Evolutionary conservation across 169 alveolate species (phyloP).

Genomic region (Cryptosporidium bovis): DNA sequence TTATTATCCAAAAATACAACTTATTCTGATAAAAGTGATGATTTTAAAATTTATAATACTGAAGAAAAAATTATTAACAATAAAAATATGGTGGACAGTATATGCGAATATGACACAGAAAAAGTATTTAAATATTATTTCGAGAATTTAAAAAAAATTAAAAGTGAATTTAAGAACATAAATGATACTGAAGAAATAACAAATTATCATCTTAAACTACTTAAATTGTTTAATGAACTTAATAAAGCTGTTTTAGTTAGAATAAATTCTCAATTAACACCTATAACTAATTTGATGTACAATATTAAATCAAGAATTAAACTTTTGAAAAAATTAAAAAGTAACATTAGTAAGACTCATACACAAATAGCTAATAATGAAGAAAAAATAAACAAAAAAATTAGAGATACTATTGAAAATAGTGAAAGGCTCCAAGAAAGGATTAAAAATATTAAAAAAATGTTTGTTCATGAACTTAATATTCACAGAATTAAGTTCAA

Average conservation of each 20-base stretch:
- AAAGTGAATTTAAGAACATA: conserved; percentile 1
- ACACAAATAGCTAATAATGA: neutral
- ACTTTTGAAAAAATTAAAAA: conserved; percentile 8
- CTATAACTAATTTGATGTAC: neutral
- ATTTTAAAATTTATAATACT: too few relatives aligned
- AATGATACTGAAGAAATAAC: conserved; percentile 2
- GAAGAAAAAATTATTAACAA: conserved; percentile 1
- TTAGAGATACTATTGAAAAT: conserved; percentile 10
- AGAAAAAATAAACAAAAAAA: conserved; percentile 17
- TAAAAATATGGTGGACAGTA: neutral
- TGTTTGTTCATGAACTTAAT: conserved; percentile 34
- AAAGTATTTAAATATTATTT: neutral
- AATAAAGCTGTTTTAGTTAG: conserved; percentile 7
- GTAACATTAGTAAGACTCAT: conserved; percentile 1
- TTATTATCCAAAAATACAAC: neutral
- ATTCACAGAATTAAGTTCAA: conserved; percentile 29
- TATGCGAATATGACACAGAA: neutral
- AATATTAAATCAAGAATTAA: conserved; percentile 17
- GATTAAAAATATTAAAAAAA: conserved; percentile 4
- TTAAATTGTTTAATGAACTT: conserved; percentile 16
- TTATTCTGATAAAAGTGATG: too few relatives aligned
- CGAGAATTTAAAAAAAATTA: neutral
- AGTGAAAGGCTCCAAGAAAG: neutral
- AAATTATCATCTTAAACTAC: conserved; percentile 4
- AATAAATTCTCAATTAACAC: neutral